Percentiles rank a stretch among this genome's conserved stretches.
These are phyloP conservation scores for Chaetomidium leptoderma DNA, from an alignment of 495 filamentous ascomycete genomes.

Conservation along the genomic window DNA sequence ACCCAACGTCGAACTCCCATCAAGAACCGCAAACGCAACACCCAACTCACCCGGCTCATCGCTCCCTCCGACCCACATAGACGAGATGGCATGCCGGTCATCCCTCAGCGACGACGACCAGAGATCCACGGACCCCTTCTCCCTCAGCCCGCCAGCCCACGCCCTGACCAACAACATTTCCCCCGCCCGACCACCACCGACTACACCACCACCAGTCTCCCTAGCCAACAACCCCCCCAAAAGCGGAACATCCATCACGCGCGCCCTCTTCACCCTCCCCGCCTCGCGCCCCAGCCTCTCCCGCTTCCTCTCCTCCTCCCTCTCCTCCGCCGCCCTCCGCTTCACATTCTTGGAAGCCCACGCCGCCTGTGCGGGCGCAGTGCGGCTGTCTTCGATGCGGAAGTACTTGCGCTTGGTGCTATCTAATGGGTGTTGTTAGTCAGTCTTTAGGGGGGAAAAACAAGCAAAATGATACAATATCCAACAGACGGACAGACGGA, in stretches of 20 bases:
- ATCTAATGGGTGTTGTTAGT: constrained; percentile 28
- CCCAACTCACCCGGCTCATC: constrained; percentile 22
- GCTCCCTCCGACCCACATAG: constrained; percentile 27
- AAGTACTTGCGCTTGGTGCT: constrained; percentile 45
- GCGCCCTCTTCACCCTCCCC: constrained; percentile 24
- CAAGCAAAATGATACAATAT: not conserved
- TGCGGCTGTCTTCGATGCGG: constrained; percentile 38
- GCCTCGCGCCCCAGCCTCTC: constrained; percentile 7
- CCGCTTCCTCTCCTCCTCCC: constrained; percentile 7
- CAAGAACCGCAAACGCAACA: not conserved
- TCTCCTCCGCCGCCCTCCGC: constrained; percentile 30
- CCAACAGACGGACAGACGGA: not conserved
- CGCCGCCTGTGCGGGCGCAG: constrained; percentile 30
- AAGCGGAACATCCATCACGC: constrained; percentile 1
- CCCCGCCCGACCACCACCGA: not conserved
- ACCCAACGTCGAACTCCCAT: not conserved
- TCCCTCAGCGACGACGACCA: not conserved
- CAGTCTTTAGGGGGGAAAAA: not conserved
- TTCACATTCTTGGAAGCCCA: constrained; percentile 40
- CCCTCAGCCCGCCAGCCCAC: constrained; percentile 23
- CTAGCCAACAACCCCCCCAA: constrained; percentile 18
- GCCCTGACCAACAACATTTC: not conserved
- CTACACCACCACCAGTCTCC: constrained; percentile 7
- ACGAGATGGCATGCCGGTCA: not conserved
- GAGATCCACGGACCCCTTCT: constrained; percentile 18